Evolutionary conservation across 2,329 filamentous ascomycete genomes (phyloP).

Genomic region (Xylaria sp.): DNA sequence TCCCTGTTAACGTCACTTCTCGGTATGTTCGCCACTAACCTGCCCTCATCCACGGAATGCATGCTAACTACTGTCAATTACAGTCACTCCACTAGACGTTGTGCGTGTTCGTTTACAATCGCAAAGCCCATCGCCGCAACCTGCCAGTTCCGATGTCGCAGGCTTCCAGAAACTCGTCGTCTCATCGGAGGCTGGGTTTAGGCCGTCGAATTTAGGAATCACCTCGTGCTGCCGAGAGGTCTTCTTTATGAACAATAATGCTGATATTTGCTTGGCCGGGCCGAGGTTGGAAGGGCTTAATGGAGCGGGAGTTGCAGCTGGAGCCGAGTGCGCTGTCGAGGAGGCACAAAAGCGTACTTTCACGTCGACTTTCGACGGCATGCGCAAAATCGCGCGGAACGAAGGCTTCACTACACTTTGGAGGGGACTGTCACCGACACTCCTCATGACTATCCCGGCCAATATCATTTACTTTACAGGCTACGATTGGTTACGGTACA

Average conservation of each 20-base stretch:
- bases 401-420: conserved; percentile 87
- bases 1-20: conserved; percentile 89
- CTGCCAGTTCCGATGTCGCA: conserved; percentile 46
- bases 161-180: conserved; percentile 62
- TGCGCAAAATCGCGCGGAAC: conserved; percentile 93
- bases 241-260: conserved; percentile 90
- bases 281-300: conserved; percentile 56
- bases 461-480: conserved; percentile 99
- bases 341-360: conserved; percentile 83
- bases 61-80: conserved; percentile 23
- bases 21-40: conserved; percentile 59
- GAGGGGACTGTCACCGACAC: conserved; percentile 90
- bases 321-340: conserved; percentile 81
- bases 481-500: conserved; percentile 90
- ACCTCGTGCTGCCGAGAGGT: conserved; percentile 96
- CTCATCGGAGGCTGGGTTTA: conserved; percentile 69
- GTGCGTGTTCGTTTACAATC: conserved; percentile 94
- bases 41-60: background rate
- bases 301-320: conserved; percentile 55
- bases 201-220: conserved; percentile 81
- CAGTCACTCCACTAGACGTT: conserved; percentile 94
- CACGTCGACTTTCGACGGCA: conserved; percentile 87
- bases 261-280: conserved; percentile 79
- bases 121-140: conserved; percentile 60
- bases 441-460: conserved; percentile 90